Evolutionary conservation across 148 eudicot species (phyloP).

Genomic region (Chenopodium album): DNA sequence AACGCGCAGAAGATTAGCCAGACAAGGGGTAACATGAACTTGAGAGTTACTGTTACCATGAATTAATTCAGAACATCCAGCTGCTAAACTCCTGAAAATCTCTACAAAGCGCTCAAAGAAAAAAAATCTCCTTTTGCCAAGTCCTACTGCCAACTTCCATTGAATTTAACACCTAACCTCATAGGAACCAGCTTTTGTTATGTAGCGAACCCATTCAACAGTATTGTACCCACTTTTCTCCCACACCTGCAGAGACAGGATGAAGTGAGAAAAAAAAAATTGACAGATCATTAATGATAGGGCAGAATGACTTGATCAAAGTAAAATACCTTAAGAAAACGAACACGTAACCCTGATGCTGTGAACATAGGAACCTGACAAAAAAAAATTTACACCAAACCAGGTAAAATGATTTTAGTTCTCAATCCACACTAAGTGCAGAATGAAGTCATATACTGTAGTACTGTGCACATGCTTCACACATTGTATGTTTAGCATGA

Average conservation of each 20-base stretch:
- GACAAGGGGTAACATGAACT: slow-evolving; percentile 13
- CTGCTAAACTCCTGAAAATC: slow-evolving; percentile 9
- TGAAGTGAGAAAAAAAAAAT: neutral
- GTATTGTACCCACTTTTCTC: slow-evolving; percentile 97
- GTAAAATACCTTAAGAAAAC: slow-evolving; percentile 77
- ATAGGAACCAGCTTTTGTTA: slow-evolving; percentile 93
- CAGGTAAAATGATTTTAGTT: too few species aligned
- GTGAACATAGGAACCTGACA: slow-evolving; percentile 98
- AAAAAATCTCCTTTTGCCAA: neutral
- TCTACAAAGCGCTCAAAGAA: slow-evolving; percentile 11
- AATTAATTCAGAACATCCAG: neutral
- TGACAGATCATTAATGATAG: neutral
- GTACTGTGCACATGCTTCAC: neutral
- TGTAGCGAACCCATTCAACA: slow-evolving; percentile 97
- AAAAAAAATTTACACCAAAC: slow-evolving; percentile 14
- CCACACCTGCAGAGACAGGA: slow-evolving; percentile 60
- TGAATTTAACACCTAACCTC: slow-evolving; percentile 54
- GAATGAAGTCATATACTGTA: neutral
- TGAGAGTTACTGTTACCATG: neutral
- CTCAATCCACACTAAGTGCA: neutral
- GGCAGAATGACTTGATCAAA: neutral
- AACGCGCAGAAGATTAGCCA: slow-evolving; percentile 1
- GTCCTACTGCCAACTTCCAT: neutral
- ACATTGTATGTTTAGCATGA: neutral
- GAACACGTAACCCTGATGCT: slow-evolving; percentile 96